Base-by-base conservation (phyloP, 768 basidiomycete species). In the Postia placenta region DNA sequence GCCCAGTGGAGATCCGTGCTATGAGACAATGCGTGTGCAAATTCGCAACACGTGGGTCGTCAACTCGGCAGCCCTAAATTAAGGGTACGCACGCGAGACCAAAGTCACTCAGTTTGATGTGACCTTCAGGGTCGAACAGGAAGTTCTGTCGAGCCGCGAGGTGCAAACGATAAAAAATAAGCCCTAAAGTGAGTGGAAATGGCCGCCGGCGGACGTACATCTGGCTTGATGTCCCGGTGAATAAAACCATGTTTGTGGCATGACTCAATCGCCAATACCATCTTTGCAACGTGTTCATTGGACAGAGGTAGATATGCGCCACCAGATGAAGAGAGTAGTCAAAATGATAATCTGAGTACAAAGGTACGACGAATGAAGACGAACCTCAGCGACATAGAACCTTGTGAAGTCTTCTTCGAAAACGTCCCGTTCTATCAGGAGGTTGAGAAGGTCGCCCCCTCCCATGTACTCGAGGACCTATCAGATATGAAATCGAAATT, bases 221-320 rank as follows among this genome's bases (percentile, higher is more conserved):
- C 90, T 59, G 92, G 89, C 68, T 96, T 94, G 69, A 97, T 94
- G 72, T 99, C 95, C 53, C 95, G 81, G 72, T 98, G 95, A 61
- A 98, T 96, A 70, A 94, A 98, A 9, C 94, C 94, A 59, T 89
- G 83, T 64, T 84, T 85, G 70, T 96, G 93, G 65, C 92, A 94
- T 53, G 85, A 86, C 65, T 94, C 87, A 53, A 98, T 85, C 25
- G 92, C 91, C 17, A 97, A 78, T 51, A 98, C 75, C 93, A 96
- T 96, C 90, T 92, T 62, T 22, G 15, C 23, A 53, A 56, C 33
- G 43, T 20, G 50, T 17, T 45, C 19, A 5, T 23, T 42, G 12
- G 12, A 23, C 19, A 47, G 4, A 4, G 4, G 33, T 15, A 28
- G 23, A 50, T 5, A 46, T 30, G 35, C n/a, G 35, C 11, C 40